Conservation (phyloP, 768 basidiomycete species). For the Astraeus odoratus region DNA sequence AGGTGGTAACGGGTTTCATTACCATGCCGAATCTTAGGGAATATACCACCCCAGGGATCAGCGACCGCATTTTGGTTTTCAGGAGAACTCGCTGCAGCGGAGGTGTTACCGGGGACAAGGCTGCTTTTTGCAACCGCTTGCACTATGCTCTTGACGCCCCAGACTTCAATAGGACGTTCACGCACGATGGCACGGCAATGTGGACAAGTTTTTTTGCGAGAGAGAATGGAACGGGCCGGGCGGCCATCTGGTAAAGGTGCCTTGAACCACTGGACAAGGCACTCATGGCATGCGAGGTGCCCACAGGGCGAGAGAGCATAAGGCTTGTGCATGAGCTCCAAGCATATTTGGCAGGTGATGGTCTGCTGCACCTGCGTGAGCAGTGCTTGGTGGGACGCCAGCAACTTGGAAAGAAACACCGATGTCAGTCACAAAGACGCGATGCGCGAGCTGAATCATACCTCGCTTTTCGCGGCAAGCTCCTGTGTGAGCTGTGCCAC, state of each 20-base stretch:
- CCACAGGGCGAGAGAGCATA: slow-evolving; percentile 74
- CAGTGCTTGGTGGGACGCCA: slow-evolving; percentile 46
- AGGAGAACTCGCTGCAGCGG: slow-evolving; percentile 22
- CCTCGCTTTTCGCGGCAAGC: slow-evolving; percentile 34
- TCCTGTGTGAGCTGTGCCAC: slow-evolving; percentile 40
- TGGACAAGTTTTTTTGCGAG: slow-evolving; percentile 37
- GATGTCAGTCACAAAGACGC: neutral
- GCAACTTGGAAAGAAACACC: slow-evolving; percentile 28
- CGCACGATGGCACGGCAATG: slow-evolving; percentile 39
- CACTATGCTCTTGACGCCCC: slow-evolving; percentile 42
- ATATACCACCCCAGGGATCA: slow-evolving; percentile 67
- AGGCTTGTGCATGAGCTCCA: slow-evolving; percentile 67
- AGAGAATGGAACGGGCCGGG: slow-evolving; percentile 19
- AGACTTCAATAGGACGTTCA: slow-evolving; percentile 41
- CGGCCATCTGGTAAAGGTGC: slow-evolving; percentile 29
- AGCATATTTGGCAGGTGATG: slow-evolving; percentile 72
- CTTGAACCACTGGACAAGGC: slow-evolving; percentile 75
- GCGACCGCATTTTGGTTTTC: slow-evolving; percentile 17
- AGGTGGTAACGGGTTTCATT: slow-evolving; percentile 15
- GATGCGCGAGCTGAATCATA: slow-evolving; percentile 16
- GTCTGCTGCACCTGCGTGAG: slow-evolving; percentile 53
- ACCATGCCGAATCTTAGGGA: slow-evolving; percentile 25
- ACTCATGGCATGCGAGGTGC: slow-evolving; percentile 62
- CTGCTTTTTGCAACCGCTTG: slow-evolving; percentile 45
- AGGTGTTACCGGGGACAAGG: slow-evolving; percentile 29